Percentiles rank a stretch among this genome's conserved stretches.
These are phyloP conservation scores for Xerocomus brunneocitrinus DNA, from an alignment of 768 basidiomycete species.

Conservation along the genomic window DNA sequence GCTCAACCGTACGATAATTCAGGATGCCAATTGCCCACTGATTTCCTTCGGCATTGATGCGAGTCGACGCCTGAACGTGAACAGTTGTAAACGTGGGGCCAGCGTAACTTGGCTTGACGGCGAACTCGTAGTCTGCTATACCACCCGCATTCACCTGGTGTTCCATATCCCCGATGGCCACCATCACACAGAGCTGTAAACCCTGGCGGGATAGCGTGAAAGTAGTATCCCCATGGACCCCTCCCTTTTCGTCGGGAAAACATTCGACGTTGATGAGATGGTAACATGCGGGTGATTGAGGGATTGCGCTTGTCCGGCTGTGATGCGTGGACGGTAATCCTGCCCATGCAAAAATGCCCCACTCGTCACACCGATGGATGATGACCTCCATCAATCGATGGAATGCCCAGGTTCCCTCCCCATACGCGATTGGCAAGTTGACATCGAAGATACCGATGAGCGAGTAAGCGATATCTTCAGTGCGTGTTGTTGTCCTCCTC, in stretches of 20 bases:
- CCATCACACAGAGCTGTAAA: conserved; percentile 10
- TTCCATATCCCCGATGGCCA: conserved; percentile 8
- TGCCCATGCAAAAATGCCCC: conserved; percentile 24
- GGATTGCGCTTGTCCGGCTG: conserved; percentile 9
- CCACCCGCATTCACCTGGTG: neutral
- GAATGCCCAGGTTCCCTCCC: conserved; percentile 22
- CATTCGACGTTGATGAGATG: neutral
- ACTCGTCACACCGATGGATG: conserved; percentile 18
- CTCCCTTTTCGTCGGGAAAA: conserved; percentile 7
- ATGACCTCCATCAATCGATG: conserved; percentile 24
- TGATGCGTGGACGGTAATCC: conserved; percentile 13
- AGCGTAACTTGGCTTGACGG: conserved; percentile 6
- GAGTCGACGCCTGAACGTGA: neutral
- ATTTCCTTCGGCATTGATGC: neutral
- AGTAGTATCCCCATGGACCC: conserved; percentile 13
- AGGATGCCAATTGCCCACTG: conserved; percentile 14
- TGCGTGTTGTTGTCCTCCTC: conserved; percentile 19
- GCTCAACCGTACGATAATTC: conserved; percentile 12
- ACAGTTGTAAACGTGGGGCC: conserved; percentile 6
- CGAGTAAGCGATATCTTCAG: conserved; percentile 24
- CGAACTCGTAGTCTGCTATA: conserved; percentile 2
- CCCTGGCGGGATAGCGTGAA: conserved; percentile 14
- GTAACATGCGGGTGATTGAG: conserved; percentile 16
- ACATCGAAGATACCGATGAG: conserved; percentile 26
- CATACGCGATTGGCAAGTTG: conserved; percentile 12